Base-by-base conservation (phyloP, 208 protist genomes). In the Trypanosoma platydactyli region DNA sequence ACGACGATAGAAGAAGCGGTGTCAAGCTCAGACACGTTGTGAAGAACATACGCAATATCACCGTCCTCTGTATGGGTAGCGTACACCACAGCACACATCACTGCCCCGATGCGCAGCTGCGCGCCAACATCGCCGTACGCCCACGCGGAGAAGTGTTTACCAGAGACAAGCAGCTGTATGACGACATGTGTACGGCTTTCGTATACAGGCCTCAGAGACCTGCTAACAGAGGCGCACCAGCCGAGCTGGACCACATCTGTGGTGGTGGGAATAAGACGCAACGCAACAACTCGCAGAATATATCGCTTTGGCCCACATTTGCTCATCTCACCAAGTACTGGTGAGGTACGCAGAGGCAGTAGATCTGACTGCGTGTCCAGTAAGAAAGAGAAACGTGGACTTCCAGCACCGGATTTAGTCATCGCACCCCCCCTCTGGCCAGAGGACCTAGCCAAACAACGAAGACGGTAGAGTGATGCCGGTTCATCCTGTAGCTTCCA, bases 401-500 rank as follows among this genome's bases (percentile, higher is more conserved):
- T 38, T 38, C 3, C 33, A 3, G 9, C 33, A 38, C 33, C 9
- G 33, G 33, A 38, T 38, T 3, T 38, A 9, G 69, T 72, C 57
- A 76, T 45, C 42, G 52, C 30, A 49, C 45, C 18, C 29, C 1
- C 27, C 1, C n/a, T 3, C 38, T 15, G 35, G 51, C 29, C 64
- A 61, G 15, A 42, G 33, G 78, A 70, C 44, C 33, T 72, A 9
- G 81, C 79, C 13, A 94, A 77, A 29, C 84, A 89, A 38, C 89
- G 86, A 27, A 90, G 64, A 29, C 82, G 71, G 73, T 91, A 85
- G 45, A 91, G 75, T 13, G 59, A 45, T 27, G 73, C 59, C 15
- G 89, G 89, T 64, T 94, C 89, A 9, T 71, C 80, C 18, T 73
- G 73, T 57, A 80, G 64, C 12, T 67, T 48, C 85, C 83, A 91